Conservation (phyloP, 176 grass and related monocot genomes). For the Eremochloa ophiuroides region DNA sequence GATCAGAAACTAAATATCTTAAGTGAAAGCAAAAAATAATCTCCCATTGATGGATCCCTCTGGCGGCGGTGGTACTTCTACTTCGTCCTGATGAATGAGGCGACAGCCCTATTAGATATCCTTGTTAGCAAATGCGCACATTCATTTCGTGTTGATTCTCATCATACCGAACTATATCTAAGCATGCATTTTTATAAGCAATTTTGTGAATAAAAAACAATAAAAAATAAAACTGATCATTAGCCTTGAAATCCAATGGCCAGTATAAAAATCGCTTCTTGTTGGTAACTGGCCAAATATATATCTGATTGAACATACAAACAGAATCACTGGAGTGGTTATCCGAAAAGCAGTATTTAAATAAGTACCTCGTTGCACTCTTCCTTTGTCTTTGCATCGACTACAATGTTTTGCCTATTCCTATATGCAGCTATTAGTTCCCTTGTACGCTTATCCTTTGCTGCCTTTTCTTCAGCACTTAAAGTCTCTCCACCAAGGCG, state of each 20-base stretch:
- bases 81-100: too few species aligned
- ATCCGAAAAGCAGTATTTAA: constrained; percentile 2
- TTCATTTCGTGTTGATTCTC: background rate
- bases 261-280: background rate
- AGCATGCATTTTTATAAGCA: background rate
- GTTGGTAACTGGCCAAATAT: background rate
- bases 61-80: too few species aligned
- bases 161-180: background rate
- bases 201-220: background rate
- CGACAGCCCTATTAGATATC: too few species aligned
- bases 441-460: constrained; percentile 47
- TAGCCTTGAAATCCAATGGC: background rate
- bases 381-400: constrained; percentile 55
- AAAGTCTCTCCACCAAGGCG: constrained; percentile 39
- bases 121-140: background rate
- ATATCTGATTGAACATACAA: too few species aligned
- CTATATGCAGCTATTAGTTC: constrained; percentile 55
- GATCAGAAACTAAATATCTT: too few species aligned
- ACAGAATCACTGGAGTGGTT: background rate
- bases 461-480: constrained; percentile 50
- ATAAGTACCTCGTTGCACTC: constrained; percentile 49
- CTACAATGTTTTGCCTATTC: constrained; percentile 31
- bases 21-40: too few species aligned
- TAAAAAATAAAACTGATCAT: background rate
- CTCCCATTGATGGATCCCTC: too few species aligned